Base-by-base conservation (phyloP, 495 filamentous ascomycete species). In the Tuber calosporum region DNA sequence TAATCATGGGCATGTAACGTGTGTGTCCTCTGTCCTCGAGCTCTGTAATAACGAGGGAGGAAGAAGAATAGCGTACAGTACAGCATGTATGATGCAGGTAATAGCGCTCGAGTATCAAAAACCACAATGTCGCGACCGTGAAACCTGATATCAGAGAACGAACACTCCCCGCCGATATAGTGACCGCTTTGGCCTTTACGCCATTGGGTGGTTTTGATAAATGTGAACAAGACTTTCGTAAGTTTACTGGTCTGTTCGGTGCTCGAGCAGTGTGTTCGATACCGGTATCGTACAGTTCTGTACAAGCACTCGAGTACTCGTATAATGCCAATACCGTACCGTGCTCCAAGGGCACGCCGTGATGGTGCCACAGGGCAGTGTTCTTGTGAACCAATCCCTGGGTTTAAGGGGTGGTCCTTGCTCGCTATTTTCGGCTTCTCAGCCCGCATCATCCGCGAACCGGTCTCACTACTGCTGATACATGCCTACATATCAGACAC, bases 301-400 rank as follows among this genome's bases (percentile, higher is more conserved):
- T n/a, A n/a, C n/a, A n/a, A n/a, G n/a, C n/a, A n/a, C n/a, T n/a
- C n/a, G n/a, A n/a, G n/a, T n/a, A n/a, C n/a, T n/a, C n/a, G n/a
- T n/a, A n/a, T n/a, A n/a, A n/a, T n/a, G n/a, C n/a, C n/a, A n/a
- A n/a, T n/a, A 26, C n/a, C 11, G 30, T 30, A 62, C n/a, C 53
- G 26, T 68, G 38, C 75, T 73, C 66, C 36, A 66, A 73, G 67
- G 67, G 72, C 68, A 39, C 70, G 76, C 75, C 71, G 74, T 70
- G 70, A 26, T 30, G 53, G 69, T 77, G 70, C 76, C 70, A 74
- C 76, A 77, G 75, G 74, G 76, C 76, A 78, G 76, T 78, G 76
- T 70, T 72, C 75, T 73, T 72, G 70, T 77, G 75, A 77, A 73
- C 53, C 22, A 58, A 77, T 78, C 73, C 73, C 75, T 77, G 69